Evolutionary conservation across 2,329 filamentous ascomycete species (phyloP).

Genomic region (Claviceps fusiformis): DNA sequence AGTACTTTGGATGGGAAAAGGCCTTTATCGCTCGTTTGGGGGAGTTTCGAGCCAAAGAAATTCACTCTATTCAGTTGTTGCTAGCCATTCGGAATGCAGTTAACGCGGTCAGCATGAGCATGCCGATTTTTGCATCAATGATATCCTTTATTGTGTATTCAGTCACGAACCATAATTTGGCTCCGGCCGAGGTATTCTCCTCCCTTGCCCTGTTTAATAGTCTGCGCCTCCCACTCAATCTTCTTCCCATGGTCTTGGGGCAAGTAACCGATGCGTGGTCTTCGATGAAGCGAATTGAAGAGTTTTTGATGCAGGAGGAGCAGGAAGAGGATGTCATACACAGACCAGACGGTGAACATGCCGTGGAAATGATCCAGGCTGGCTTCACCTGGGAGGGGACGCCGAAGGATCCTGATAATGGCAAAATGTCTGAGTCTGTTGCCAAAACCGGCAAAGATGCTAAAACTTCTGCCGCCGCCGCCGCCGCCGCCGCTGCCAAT

Average conservation of each 20-base stretch:
- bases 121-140: slow-evolving; percentile 93
- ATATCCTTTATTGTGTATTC: slow-evolving; percentile 78
- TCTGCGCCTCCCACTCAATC: slow-evolving; percentile 75
- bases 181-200: slow-evolving; percentile 74
- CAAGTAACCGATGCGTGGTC: slow-evolving; percentile 83
- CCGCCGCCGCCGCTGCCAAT: slow-evolving; percentile 10
- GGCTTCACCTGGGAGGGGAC: slow-evolving; percentile 80
- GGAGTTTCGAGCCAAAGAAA: slow-evolving; percentile 62
- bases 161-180: slow-evolving; percentile 50
- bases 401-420: slow-evolving; percentile 36
- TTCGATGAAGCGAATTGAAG: slow-evolving; percentile 72
- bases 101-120: slow-evolving; percentile 68
- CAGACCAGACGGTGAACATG: slow-evolving; percentile 45
- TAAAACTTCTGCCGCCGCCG: slow-evolving; percentile 22
- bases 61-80: slow-evolving; percentile 70
- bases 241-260: slow-evolving; percentile 76
- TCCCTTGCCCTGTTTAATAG: slow-evolving; percentile 90
- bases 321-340: slow-evolving; percentile 53
- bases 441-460: slow-evolving; percentile 18
- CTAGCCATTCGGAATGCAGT: slow-evolving; percentile 75
- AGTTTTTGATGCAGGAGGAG: slow-evolving; percentile 80
- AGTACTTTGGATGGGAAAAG: slow-evolving; percentile 91
- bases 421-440: slow-evolving; percentile 19
- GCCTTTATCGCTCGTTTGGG: slow-evolving; percentile 69
- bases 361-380: slow-evolving; percentile 58